Conservation (phyloP, 331 rosid species). For the Cydonia oblonga region DNA sequence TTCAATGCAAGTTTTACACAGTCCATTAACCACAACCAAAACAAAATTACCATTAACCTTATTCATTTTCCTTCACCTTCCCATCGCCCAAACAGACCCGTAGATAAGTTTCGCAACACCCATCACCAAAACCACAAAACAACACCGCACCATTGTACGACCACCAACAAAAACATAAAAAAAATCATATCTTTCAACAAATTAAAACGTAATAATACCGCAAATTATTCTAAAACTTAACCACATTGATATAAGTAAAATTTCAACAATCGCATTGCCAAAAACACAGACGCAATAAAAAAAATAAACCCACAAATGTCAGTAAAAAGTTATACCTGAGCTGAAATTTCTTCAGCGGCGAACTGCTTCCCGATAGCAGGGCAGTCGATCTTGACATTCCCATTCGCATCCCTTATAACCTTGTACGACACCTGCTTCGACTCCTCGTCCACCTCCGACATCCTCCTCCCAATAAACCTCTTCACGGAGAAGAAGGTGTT, state of each 20-base stretch:
- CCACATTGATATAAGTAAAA: not conserved
- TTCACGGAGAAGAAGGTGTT: slow-evolving; percentile 13
- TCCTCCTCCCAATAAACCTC: slow-evolving; percentile 1
- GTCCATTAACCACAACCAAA: not conserved
- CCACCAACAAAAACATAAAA: not conserved
- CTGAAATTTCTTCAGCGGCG: slow-evolving; percentile 30
- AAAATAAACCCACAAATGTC: not conserved
- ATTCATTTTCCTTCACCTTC: not conserved
- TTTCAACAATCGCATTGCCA: not conserved
- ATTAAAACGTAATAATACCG: not conserved
- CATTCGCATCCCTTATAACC: slow-evolving; percentile 11
- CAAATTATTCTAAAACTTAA: not conserved
- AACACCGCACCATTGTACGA: not conserved
- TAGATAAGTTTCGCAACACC: not conserved
- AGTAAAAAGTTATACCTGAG: slow-evolving; percentile 10
- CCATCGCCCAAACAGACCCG: not conserved
- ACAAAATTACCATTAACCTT: not conserved
- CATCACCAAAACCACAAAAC: not conserved
- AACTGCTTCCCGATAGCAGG: slow-evolving; percentile 33
- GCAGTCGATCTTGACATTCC: slow-evolving; percentile 28
- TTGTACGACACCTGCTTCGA: not conserved
- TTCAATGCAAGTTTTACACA: not conserved
- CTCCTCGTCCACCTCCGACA: not conserved
- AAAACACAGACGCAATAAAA: not conserved
- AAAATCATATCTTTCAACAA: not conserved